Evolutionary conservation across 306 rosid genomes (phyloP), one percentile per base, ranked within the genome.

Genomic region (Vigna unguiculata): DNA sequence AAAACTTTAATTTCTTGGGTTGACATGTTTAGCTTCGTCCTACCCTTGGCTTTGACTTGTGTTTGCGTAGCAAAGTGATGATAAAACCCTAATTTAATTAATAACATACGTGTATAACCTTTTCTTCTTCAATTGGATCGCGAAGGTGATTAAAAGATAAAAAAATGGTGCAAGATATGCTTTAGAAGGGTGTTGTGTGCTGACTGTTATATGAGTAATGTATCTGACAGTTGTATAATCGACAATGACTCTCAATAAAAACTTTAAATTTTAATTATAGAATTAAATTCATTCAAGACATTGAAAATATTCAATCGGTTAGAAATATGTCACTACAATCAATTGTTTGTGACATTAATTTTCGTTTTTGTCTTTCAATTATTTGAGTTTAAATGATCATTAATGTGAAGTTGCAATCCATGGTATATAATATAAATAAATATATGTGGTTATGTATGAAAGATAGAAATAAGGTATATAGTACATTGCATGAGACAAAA

Each of bases 41-140:
- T 53, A 16, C 21, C 17, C 34, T 21, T 55, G 6, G 36, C 69
- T 74, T 15, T 74, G 70, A 66, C 71, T 49, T 22, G 47, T 67
- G 45, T 59, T 73, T 74, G 19, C 54, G 16, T 13, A 52, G 3
- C 6, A 36, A 28, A 79, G 40, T 66, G 38, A 68, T 75, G 45
- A 40, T 40, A 40, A 40, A 40, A 1, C 13, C 45, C 4, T 40
- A 40, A 40, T 40, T 38, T 20, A 54, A 55, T 43, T 40, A 28
- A 71, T 62, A 28, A 48, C n/a, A n/a, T 68, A 36, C 80, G 14
- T 41, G 81, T 76, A 69, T 81, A 69, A 38, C 36, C 5, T 8
- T 57, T 47, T 5, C 24, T 9, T 22, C 22, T 14, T 3, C 41
- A 58, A 40, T 71, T 41, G 30, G n/a, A 60, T 22, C 40, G 4